Evolutionary conservation across 345 rosid species (phyloP).

Genomic region (Sisymbrium irio): DNA sequence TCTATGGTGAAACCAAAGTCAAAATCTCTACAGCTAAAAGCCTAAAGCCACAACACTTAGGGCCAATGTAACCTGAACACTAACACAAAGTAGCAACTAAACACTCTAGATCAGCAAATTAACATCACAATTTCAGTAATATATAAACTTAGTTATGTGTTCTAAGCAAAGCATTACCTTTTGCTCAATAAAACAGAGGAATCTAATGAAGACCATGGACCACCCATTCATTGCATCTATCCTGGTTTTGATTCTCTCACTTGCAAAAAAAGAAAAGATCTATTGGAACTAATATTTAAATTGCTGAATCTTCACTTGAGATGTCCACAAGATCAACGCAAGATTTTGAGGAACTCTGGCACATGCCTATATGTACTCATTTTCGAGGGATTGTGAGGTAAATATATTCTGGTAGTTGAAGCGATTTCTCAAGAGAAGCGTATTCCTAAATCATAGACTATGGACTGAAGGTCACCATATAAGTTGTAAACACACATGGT

Average conservation of each 20-base stretch:
- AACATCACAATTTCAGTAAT: background rate
- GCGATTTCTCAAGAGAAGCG: background rate
- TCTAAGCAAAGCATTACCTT: background rate
- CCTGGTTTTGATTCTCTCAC: background rate
- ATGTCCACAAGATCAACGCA: too few species aligned
- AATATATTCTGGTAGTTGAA: background rate
- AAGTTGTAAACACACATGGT: background rate
- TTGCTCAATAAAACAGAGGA: background rate
- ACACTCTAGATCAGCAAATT: background rate
- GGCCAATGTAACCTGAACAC: background rate
- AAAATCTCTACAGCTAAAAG: too few species aligned
- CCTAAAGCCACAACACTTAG: too few species aligned
- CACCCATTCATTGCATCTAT: background rate
- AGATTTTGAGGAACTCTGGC: too few species aligned
- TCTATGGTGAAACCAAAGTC: background rate
- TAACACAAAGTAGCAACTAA: background rate
- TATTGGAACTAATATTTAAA: too few species aligned
- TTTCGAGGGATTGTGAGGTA: background rate
- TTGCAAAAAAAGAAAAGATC: too few species aligned
- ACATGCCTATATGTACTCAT: conserved; percentile 6
- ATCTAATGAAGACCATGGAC: background rate
- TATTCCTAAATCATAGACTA: background rate
- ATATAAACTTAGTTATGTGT: background rate
- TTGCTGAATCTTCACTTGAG: too few species aligned
- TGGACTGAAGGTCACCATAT: background rate